Evolutionary conservation across 1,139 yeast genomes (phyloP).

Genomic region (Debaryomyces udenii): DNA sequence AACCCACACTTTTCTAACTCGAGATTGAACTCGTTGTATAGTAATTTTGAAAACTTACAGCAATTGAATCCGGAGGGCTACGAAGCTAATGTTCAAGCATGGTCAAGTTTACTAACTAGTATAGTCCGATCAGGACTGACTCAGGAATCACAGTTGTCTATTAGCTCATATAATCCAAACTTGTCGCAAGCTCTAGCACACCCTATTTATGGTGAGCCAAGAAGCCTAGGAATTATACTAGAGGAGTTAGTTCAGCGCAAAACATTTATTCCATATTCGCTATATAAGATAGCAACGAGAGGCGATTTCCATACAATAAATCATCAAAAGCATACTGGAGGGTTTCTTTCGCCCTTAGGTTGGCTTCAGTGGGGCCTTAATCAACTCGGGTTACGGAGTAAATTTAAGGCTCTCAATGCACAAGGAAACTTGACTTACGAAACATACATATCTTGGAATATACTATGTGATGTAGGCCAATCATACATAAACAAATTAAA

Average conservation of each 20-base stretch:
- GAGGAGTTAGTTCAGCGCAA: constrained; percentile 28
- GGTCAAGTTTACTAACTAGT: constrained; percentile 42
- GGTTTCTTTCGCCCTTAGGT: constrained; percentile 17
- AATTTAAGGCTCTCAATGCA: constrained; percentile 12
- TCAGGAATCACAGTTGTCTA: constrained; percentile 22
- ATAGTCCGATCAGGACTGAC: constrained; percentile 22
- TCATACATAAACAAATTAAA: constrained; percentile 14
- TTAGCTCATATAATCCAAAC: constrained; percentile 27
- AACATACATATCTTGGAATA: constrained; percentile 30
- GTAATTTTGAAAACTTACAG: constrained; percentile 56
- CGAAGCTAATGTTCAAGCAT: constrained; percentile 68
- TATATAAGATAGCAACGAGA: constrained; percentile 15
- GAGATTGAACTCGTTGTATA: constrained; percentile 64
- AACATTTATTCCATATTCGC: constrained; percentile 28
- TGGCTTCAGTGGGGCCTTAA: constrained; percentile 21
- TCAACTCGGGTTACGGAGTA: constrained; percentile 11
- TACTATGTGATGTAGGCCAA: constrained; percentile 21
- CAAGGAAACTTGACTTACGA: constrained; percentile 25
- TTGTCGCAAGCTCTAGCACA: constrained; percentile 24
- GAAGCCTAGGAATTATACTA: constrained; percentile 25
- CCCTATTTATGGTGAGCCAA: constrained; percentile 36
- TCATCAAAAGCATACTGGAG: constrained; percentile 1
- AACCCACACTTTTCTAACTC: constrained; percentile 43
- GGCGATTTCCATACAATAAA: neutral
- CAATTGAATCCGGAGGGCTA: constrained; percentile 68